phyloP scores from a whole-genome alignment of 2,329 filamentous ascomycete species.

The Colletotrichum karsti region DNA sequence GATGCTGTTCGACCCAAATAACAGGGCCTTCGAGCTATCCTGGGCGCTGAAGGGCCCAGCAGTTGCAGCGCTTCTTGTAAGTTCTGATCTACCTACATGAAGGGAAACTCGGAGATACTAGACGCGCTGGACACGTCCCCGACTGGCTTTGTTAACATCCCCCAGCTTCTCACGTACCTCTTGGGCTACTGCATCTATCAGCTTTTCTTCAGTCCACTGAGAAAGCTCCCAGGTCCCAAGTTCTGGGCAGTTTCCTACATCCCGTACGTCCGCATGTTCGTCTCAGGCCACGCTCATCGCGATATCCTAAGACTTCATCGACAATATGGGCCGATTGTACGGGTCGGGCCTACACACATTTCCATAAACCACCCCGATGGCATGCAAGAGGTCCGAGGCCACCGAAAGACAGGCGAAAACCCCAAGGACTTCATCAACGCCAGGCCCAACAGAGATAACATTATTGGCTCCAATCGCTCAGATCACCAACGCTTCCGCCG shows the following conservation, averaged over 20 bases:
- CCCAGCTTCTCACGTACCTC: background rate
- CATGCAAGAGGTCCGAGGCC: conserved; percentile 48
- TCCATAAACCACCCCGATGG: conserved; percentile 49
- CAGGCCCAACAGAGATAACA: background rate
- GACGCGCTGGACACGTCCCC: too few species aligned
- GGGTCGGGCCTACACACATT: conserved; percentile 55
- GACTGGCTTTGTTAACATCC: too few species aligned
- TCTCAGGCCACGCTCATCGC: conserved; percentile 23
- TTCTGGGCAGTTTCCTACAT: conserved; percentile 9
- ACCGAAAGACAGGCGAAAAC: conserved; percentile 21
- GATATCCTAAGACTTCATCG: conserved; percentile 42
- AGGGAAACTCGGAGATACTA: too few species aligned
- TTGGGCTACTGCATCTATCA: background rate
- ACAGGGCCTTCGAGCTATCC: too few species aligned
- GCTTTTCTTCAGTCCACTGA: conserved; percentile 4
- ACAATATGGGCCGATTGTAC: conserved; percentile 53
- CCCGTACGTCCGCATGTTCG: background rate
- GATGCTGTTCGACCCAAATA: too few species aligned
- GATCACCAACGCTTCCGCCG: conserved; percentile 32
- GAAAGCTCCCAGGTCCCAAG: conserved; percentile 18
- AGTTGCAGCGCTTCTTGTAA: too few species aligned
- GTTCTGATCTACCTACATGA: too few species aligned
- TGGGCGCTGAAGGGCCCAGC: too few species aligned
- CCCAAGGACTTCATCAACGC: background rate
- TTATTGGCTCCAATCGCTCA: conserved; percentile 29